Percentiles rank a stretch among this genome's conserved stretches.
Evolutionary conservation across 371 early-diverging fungal species (phyloP).

Genomic region (Saksenaea vasiformis): DNA sequence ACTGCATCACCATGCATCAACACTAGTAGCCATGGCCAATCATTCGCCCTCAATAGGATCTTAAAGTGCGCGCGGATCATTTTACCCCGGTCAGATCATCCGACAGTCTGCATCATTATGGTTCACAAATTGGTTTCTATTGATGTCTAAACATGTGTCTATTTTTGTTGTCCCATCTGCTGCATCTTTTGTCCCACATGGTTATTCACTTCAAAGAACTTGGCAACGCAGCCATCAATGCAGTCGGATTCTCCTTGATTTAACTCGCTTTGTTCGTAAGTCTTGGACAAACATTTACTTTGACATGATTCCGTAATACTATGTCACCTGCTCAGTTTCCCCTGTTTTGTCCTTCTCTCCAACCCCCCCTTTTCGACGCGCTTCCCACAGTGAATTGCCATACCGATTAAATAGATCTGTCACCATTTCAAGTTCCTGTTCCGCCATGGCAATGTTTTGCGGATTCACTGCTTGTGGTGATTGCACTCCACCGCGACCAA

Average conservation of each 20-base stretch:
- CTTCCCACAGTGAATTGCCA: slow-evolving; percentile 1
- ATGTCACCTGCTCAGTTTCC: background rate
- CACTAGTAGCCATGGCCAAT: slow-evolving; percentile 10
- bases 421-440: slow-evolving; percentile 85
- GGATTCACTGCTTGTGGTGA: slow-evolving; percentile 65
- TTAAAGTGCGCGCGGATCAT: slow-evolving; percentile 5
- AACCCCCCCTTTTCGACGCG: background rate
- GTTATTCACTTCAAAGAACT: slow-evolving; percentile 79
- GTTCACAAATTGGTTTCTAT: background rate
- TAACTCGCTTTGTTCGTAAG: slow-evolving; percentile 78
- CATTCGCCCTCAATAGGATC: background rate
- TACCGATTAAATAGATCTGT: slow-evolving; percentile 83
- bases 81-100: slow-evolving; percentile 3
- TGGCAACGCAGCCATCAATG: slow-evolving; percentile 85
- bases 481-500: slow-evolving; percentile 40
- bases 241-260: slow-evolving; percentile 93
- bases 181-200: slow-evolving; percentile 72
- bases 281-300: slow-evolving; percentile 79
- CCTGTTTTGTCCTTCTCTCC: too few species aligned
- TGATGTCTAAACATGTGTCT: slow-evolving; percentile 2
- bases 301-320: slow-evolving; percentile 82
- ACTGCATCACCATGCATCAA: slow-evolving; percentile 20
- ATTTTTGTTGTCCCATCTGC: slow-evolving; percentile 42
- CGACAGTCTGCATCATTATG: slow-evolving; percentile 1
- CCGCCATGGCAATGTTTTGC: slow-evolving; percentile 80